Conservation (phyloP, 2,329 filamentous ascomycete genomes). For the Dryadomyces quercus-mongolicae region DNA sequence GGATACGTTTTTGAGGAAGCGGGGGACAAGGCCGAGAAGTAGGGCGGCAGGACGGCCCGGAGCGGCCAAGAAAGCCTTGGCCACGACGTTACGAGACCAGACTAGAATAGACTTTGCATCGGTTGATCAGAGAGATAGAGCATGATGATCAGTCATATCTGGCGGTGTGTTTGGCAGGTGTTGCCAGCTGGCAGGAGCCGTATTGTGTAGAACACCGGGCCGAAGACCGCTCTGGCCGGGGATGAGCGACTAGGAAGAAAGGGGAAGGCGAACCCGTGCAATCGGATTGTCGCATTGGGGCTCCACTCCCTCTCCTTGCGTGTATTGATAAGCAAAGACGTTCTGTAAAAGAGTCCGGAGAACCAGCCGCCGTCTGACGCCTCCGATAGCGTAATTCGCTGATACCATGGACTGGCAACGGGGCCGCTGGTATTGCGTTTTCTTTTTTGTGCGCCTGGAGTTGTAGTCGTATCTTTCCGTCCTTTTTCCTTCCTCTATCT, state of each 20-base stretch:
- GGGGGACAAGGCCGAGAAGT: slow-evolving; percentile 4
- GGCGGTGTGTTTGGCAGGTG: not conserved
- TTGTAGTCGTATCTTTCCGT: too few species aligned
- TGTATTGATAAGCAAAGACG: not conserved
- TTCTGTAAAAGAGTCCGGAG: not conserved
- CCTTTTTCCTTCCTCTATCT: too few species aligned
- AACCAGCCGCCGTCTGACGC: not conserved
- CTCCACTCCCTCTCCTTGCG: not conserved
- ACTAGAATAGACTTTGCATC: not conserved
- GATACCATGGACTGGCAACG: not conserved
- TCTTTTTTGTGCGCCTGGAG: not conserved
- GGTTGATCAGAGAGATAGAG: not conserved
- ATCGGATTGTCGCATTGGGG: slow-evolving; percentile 3
- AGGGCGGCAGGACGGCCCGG: too few species aligned
- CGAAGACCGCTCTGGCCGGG: not conserved
- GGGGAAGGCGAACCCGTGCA: not conserved
- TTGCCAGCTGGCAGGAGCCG: not conserved
- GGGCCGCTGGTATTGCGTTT: not conserved
- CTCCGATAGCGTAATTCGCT: not conserved
- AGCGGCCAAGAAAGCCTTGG: too few species aligned
- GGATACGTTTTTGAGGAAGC: slow-evolving; percentile 54
- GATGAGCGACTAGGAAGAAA: not conserved
- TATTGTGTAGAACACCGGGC: not conserved
- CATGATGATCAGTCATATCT: not conserved
- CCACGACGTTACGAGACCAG: not conserved